phyloP scores from a whole-genome alignment of 1,139 yeast genomes.

The Martiniozyma asiatica region DNA sequence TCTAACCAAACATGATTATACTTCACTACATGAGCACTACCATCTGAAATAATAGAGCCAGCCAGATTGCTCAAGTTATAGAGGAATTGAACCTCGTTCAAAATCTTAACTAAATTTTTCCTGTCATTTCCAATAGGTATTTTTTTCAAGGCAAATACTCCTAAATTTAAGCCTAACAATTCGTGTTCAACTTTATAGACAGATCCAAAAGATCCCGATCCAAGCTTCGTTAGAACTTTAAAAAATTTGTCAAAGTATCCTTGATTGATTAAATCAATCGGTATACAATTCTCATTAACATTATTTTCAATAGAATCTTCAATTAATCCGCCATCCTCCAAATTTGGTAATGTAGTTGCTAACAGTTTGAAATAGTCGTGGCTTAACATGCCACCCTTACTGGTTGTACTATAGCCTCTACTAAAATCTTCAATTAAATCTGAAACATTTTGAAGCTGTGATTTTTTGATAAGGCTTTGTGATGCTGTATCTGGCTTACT shows the following conservation, averaged over 20 bases:
- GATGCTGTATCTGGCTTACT: too few species aligned
- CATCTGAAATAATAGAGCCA: conserved; percentile 5
- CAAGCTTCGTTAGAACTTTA: conserved; percentile 37
- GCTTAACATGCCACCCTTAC: conserved; percentile 9
- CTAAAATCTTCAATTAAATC: not conserved
- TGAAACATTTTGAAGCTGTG: not conserved
- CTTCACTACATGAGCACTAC: conserved; percentile 48
- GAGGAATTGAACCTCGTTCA: conserved; percentile 64
- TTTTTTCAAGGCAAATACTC: conserved; percentile 72
- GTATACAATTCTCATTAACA: conserved; percentile 16
- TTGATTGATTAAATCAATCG: conserved; percentile 44
- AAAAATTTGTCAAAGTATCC: conserved; percentile 69
- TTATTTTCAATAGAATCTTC: not conserved
- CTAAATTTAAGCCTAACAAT: conserved; percentile 58
- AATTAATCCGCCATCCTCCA: too few species aligned
- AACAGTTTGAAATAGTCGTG: conserved; percentile 20
- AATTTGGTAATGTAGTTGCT: conserved; percentile 11
- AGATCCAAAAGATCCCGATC: conserved; percentile 76
- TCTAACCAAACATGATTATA: conserved; percentile 93
- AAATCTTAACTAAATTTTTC: conserved; percentile 53
- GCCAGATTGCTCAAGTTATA: conserved; percentile 29
- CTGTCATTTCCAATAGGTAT: conserved; percentile 74
- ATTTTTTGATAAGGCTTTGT: not conserved
- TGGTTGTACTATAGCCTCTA: conserved; percentile 5
- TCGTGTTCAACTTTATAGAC: conserved; percentile 77